Conservation (phyloP, 2,329 filamentous ascomycete genomes). For the Scedosporium dehoogii region DNA sequence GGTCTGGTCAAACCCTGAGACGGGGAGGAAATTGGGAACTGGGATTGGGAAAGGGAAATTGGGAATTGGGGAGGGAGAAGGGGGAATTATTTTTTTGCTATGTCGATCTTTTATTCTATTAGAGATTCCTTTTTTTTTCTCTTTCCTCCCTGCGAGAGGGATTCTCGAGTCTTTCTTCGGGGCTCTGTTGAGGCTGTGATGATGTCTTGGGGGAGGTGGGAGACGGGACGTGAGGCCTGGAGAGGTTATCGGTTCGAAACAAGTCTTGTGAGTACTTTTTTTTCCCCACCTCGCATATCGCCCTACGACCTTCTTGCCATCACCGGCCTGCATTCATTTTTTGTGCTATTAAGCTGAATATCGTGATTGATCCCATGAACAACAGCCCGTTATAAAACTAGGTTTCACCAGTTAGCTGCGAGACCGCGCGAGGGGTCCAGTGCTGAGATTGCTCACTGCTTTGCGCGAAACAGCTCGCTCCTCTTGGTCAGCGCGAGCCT, state of each 20-base stretch:
- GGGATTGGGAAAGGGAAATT: no score
- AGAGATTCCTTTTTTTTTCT: no score
- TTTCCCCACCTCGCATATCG: no score
- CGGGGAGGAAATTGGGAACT: neutral
- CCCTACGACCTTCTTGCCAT: neutral
- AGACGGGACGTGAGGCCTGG: no score
- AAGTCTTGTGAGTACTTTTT: neutral
- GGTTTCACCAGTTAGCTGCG: slow-evolving; percentile 8
- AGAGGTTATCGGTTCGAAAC: neutral
- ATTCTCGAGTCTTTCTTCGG: no score
- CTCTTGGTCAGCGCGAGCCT: slow-evolving; percentile 84
- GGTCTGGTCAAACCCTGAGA: no score
- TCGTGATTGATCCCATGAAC: slow-evolving; percentile 91
- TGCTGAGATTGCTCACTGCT: slow-evolving; percentile 52
- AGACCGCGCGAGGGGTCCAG: neutral
- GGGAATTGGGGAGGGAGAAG: no score
- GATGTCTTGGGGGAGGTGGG: no score
- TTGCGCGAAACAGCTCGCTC: slow-evolving; percentile 90
- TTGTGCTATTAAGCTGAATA: slow-evolving; percentile 89
- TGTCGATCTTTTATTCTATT: no score
- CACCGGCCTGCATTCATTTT: slow-evolving; percentile 54
- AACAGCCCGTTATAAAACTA: slow-evolving; percentile 97
- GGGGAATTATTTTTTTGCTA: no score
- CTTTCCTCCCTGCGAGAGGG: no score
- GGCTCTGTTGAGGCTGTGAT: no score